Percentiles rank a stretch among this genome's conserved stretches.
phyloP scores from a whole-genome alignment of 257 asterid genomes.

The Solanum raphanifolium region DNA sequence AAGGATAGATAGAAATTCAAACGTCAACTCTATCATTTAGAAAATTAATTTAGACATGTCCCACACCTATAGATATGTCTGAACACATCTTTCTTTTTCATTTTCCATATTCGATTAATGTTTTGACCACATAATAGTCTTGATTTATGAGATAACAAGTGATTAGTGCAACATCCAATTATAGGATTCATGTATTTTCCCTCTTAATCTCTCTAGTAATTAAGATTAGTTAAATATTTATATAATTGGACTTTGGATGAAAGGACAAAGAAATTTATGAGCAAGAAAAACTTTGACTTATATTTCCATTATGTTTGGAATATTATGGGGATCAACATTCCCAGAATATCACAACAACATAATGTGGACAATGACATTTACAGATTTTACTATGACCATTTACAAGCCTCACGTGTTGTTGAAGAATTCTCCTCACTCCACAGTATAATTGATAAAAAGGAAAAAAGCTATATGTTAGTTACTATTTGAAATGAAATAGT shows the following conservation, averaged over 20 bases:
- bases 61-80: neutral
- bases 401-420: no score
- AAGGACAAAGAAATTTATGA: neutral
- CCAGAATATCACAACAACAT: neutral
- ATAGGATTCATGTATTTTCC: neutral
- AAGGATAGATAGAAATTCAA: neutral
- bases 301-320: neutral
- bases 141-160: neutral
- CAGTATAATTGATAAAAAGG: no score
- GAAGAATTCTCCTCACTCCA: no score
- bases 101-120: neutral
- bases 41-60: neutral
- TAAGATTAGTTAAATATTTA: neutral
- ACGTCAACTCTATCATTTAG: neutral
- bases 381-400: no score
- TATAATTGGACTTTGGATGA: neutral
- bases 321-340: neutral
- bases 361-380: no score
- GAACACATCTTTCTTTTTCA: neutral
- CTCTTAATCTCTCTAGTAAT: neutral
- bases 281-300: neutral
- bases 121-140: neutral
- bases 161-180: neutral
- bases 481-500: no score
- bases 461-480: no score